A percentile compares a stretch with the other conserved stretches of the same genome.
Conservation (phyloP, 2,329 filamentous ascomycete genomes). For the Fusarium sacchari region DNA sequence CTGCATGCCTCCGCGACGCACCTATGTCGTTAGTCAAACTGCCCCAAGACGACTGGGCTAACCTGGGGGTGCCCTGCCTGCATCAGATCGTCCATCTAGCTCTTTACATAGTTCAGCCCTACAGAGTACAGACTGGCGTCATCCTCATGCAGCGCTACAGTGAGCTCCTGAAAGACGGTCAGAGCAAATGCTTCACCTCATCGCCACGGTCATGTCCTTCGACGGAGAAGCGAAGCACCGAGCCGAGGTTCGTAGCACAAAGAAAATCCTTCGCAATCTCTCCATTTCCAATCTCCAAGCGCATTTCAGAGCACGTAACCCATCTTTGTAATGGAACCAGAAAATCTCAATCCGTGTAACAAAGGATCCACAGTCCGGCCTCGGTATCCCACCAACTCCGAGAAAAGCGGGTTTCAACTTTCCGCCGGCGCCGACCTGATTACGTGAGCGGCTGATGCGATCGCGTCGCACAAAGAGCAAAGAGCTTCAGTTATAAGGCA, state of each 20-base stretch:
- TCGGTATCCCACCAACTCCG: constrained; percentile 34
- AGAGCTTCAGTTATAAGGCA: constrained; percentile 18
- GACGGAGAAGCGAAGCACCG: background rate
- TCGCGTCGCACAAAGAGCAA: constrained; percentile 4
- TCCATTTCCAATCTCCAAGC: background rate
- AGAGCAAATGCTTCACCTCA: background rate
- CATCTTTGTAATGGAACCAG: background rate
- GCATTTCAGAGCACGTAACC: constrained; percentile 12
- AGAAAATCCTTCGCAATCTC: background rate
- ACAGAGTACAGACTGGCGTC: background rate
- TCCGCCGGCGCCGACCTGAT: constrained; percentile 7
- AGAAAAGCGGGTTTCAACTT: constrained; percentile 5
- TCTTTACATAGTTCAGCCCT: constrained; percentile 5
- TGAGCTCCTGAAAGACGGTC: background rate
- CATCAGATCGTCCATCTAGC: background rate
- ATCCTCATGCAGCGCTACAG: background rate
- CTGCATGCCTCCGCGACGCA: background rate
- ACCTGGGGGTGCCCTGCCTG: background rate
- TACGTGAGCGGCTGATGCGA: constrained; percentile 33
- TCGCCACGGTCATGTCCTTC: background rate
- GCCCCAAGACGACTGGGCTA: background rate
- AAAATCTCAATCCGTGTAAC: background rate
- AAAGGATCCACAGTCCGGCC: constrained; percentile 8
- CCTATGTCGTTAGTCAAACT: background rate
- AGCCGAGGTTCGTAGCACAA: background rate